Conservation (phyloP, 2,329 filamentous ascomycete species). For the Cercospora nicotianae region DNA sequence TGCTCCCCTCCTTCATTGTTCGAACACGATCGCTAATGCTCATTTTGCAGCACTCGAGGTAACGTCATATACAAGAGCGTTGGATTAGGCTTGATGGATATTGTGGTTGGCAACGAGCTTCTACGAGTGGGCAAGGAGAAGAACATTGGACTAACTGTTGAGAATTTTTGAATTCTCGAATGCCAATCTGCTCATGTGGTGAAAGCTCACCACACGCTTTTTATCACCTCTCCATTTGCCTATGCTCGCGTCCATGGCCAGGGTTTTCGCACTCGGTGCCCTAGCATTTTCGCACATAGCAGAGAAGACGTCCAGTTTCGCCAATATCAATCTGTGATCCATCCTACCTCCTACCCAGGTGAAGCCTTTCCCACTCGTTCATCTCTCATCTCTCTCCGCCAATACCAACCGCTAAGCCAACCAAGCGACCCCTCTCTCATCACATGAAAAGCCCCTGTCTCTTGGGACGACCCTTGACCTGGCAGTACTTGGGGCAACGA, state of each 20-base stretch:
- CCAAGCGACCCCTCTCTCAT: background rate
- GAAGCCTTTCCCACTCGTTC: background rate
- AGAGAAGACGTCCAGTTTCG: background rate
- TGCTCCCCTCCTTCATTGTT: background rate
- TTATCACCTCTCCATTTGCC: background rate
- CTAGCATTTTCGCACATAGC: background rate
- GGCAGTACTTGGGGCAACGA: conserved; percentile 27
- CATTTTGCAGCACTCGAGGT: conserved; percentile 47
- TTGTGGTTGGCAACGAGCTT: conserved; percentile 62
- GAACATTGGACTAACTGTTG: conserved; percentile 56
- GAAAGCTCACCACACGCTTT: too few relatives aligned
- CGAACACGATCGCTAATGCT: too few relatives aligned
- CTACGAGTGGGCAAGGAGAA: conserved; percentile 57
- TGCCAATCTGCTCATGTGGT: too few relatives aligned
- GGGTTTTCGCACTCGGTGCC: background rate
- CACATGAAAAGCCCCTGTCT: background rate
- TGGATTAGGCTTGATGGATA: conserved; percentile 67
- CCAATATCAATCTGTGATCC: background rate
- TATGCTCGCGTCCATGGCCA: background rate
- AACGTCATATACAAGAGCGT: conserved; percentile 71
- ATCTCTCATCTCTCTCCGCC: background rate
- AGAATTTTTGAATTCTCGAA: conserved; percentile 43
- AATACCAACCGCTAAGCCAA: background rate
- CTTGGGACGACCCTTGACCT: conserved; percentile 4
- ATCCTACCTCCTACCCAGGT: background rate